Evolutionary conservation across 2,329 filamentous ascomycete genomes (phyloP), one percentile per base, ranked within the genome.

Genomic region (Diaporthe amygdali): DNA sequence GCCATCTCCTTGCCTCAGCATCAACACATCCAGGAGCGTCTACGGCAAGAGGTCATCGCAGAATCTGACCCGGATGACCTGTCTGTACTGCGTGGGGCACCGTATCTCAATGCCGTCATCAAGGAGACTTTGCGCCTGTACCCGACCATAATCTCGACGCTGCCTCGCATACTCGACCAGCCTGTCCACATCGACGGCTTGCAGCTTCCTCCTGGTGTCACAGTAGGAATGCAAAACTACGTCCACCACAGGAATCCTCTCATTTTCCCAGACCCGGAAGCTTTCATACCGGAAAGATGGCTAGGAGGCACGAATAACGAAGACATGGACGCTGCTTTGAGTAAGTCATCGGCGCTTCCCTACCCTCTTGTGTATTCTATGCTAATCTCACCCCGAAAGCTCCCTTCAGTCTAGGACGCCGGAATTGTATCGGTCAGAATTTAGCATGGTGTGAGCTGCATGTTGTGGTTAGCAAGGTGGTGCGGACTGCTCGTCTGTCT

Each of bases 91-190:
- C 52, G 52, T 2, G 52, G 34, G 20, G 52, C 52, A 22, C 32
- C 52, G 32, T 88, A 84, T 71, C 76, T 88, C 0, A 80, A 86
- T 56, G 85, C 85, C 1, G 78, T 88, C 1, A 82, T 88, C 73
- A 86, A 85, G 55, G 87, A 89, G 75, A 85, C 85, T 0, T 74
- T 88, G 4, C 77, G 86, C 0, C 76, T 89, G 0, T 85, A 86
- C 0, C 79, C 89, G 9, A 87, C 88, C 0, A 85, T 84, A 30
- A 85, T 83, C 0, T 82, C 89, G 66, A 87, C 87, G 8, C 81
- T 87, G 6, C 83, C 81, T 39, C 76, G 81, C 4, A 78, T 79
- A 0, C 59, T 72, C 0, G 81, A 81, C 41, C 79, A 78, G 2
- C 34, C 54, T 15, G 22, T 56, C 54, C 71, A 66, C 10, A 71